These are phyloP conservation scores for Hsuehochloa calcarea DNA, from an alignment of 176 grass and related monocot genomes.

Conservation along the genomic window DNA sequence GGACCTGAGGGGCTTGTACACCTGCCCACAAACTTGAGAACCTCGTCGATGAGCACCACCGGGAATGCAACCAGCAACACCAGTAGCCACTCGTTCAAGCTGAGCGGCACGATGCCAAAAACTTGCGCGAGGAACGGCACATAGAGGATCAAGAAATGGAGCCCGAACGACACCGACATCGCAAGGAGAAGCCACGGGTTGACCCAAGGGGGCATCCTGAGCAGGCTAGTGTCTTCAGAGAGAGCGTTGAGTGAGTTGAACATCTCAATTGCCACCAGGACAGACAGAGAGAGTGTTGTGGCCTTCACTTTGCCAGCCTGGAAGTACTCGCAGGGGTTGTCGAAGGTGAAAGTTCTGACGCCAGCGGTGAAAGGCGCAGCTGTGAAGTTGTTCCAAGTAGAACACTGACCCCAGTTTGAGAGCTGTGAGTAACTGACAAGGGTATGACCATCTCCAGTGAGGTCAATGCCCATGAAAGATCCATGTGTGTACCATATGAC, in stretches of 20 bases:
- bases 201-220: slow-evolving; percentile 93
- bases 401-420: slow-evolving; percentile 91
- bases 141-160: slow-evolving; percentile 92
- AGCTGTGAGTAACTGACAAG: slow-evolving; percentile 91
- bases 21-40: slow-evolving; percentile 82
- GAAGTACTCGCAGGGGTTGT: slow-evolving; percentile 91
- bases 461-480: slow-evolving; percentile 95
- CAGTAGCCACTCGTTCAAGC: slow-evolving; percentile 86
- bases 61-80: slow-evolving; percentile 76
- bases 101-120: slow-evolving; percentile 87
- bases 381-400: slow-evolving; percentile 71
- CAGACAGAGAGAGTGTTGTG: slow-evolving; percentile 73
- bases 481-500: slow-evolving; percentile 95
- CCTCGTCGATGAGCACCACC: slow-evolving; percentile 81
- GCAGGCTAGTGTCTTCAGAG: slow-evolving; percentile 84
- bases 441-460: slow-evolving; percentile 80
- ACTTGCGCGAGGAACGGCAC: slow-evolving; percentile 77
- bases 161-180: slow-evolving; percentile 81
- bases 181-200: slow-evolving; percentile 89
- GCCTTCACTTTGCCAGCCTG: slow-evolving; percentile 92
- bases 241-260: slow-evolving; percentile 96
- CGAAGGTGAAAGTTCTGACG: slow-evolving; percentile 60
- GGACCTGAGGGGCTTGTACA: slow-evolving; percentile 38
- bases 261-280: slow-evolving; percentile 94
- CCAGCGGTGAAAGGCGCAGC: slow-evolving; percentile 79